Percentiles rank a stretch among this genome's conserved stretches.
These are phyloP conservation scores for Aspergillus nanangensis DNA, from an alignment of 495 filamentous ascomycete species.

Conservation along the genomic window DNA sequence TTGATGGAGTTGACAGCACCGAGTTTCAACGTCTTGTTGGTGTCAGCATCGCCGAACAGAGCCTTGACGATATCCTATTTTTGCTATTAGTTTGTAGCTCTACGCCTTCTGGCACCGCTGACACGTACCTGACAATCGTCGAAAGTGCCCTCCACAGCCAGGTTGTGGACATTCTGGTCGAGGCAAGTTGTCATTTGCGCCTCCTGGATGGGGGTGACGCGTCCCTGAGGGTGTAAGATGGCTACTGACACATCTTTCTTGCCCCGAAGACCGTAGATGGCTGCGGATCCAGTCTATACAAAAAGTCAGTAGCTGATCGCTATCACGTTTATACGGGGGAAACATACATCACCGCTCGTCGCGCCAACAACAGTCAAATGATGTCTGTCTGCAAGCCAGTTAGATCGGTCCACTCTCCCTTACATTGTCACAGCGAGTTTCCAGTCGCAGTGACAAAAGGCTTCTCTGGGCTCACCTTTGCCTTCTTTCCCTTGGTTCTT, in stretches of 20 bases:
- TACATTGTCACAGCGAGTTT: background rate
- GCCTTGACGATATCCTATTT: constrained; percentile 80
- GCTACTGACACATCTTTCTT: constrained; percentile 94
- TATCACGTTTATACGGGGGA: background rate
- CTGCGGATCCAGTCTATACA: constrained; percentile 72
- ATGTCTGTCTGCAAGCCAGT: constrained; percentile 51
- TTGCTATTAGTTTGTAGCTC: background rate
- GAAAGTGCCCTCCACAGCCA: constrained; percentile 82
- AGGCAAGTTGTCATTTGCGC: constrained; percentile 91
- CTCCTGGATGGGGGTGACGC: constrained; percentile 82
- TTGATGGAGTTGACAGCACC: constrained; percentile 91
- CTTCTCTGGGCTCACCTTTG: constrained; percentile 9
- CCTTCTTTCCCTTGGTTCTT: constrained; percentile 73
- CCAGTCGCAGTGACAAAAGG: too few relatives aligned
- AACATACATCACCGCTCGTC: constrained; percentile 69
- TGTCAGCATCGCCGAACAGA: constrained; percentile 75
- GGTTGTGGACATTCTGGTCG: constrained; percentile 82
- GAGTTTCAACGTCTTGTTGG: constrained; percentile 69
- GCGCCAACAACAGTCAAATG: constrained; percentile 89
- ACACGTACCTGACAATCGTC: constrained; percentile 72
- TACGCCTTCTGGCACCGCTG: background rate
- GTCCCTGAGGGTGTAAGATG: constrained; percentile 82
- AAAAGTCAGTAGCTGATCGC: background rate
- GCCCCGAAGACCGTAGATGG: constrained; percentile 93
- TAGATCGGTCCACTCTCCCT: constrained; percentile 6